phyloP scores from a whole-genome alignment of 768 basidiomycete genomes.

The Lepiota venenata region DNA sequence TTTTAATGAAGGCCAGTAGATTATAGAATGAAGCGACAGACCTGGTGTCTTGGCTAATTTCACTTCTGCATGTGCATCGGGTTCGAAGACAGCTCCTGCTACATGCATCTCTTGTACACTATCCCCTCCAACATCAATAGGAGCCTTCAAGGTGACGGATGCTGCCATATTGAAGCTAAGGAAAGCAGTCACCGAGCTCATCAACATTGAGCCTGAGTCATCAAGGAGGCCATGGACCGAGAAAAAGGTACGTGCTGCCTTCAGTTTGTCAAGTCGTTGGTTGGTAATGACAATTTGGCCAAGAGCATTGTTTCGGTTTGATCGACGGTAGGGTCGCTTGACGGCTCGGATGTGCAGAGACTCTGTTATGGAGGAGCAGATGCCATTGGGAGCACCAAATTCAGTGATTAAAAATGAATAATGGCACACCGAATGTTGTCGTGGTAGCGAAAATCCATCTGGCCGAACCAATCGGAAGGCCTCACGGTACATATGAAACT shows the following conservation, averaged over 20 bases:
- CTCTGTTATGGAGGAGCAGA: conserved; percentile 32
- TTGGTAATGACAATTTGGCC: conserved; percentile 33
- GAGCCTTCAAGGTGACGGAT: too few relatives aligned
- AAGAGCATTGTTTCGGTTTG: conserved; percentile 27
- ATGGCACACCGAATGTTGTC: conserved; percentile 22
- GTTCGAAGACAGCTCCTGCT: too few relatives aligned
- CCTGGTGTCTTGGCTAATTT: too few relatives aligned
- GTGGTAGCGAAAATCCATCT: conserved; percentile 17
- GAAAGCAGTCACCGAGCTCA: too few relatives aligned
- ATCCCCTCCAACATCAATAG: too few relatives aligned
- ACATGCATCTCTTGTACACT: too few relatives aligned
- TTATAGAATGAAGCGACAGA: too few relatives aligned
- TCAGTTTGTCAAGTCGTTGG: conserved; percentile 26
- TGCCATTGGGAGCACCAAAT: conserved; percentile 24
- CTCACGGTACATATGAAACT: conserved; percentile 26
- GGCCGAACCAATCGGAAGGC: conserved; percentile 21
- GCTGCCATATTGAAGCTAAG: too few relatives aligned
- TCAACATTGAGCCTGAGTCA: not conserved
- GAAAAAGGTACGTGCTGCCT: conserved; percentile 16
- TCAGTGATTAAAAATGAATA: conserved; percentile 15
- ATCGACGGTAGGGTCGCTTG: conserved; percentile 31
- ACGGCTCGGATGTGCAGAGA: conserved; percentile 29
- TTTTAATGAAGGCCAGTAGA: too few relatives aligned
- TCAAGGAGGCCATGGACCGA: conserved; percentile 13
- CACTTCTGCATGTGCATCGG: too few relatives aligned